Conservation (phyloP, 2,329 filamentous ascomycete genomes). For the Pseudogymnoascus sp. region DNA sequence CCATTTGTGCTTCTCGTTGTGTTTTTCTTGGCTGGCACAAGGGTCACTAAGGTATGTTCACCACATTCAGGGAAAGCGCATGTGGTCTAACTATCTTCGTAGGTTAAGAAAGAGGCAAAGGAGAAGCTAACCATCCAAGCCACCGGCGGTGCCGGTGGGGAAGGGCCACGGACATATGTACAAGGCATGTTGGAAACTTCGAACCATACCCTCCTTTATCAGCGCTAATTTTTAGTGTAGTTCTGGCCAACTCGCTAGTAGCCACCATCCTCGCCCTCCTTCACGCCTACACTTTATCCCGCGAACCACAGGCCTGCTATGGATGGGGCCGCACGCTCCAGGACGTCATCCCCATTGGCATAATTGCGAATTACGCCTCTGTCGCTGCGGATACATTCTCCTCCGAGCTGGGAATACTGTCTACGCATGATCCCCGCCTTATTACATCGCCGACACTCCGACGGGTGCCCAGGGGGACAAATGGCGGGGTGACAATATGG, state of each 20-base stretch:
- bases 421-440: constrained; percentile 64
- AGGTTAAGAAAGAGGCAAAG: constrained; percentile 86
- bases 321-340: constrained; percentile 54
- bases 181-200: constrained; percentile 46
- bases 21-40: constrained; percentile 81
- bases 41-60: constrained; percentile 63
- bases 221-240: constrained; percentile 28
- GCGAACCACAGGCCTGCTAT: constrained; percentile 36
- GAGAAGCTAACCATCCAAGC: constrained; percentile 70
- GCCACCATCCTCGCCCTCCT: constrained; percentile 57
- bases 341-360: constrained; percentile 41
- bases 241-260: constrained; percentile 78
- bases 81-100: not conserved
- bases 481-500: constrained; percentile 75
- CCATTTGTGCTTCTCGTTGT: constrained; percentile 75
- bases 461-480: constrained; percentile 80
- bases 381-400: constrained; percentile 91
- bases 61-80: constrained; percentile 14
- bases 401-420: constrained; percentile 88
- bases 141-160: constrained; percentile 63
- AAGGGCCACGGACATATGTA: constrained; percentile 73
- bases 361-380: constrained; percentile 78
- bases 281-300: constrained; percentile 49
- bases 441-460: constrained; percentile 73
- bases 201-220: not conserved